phyloP scores from a whole-genome alignment of 768 basidiomycete genomes.

The Suillus subalutaceus region DNA sequence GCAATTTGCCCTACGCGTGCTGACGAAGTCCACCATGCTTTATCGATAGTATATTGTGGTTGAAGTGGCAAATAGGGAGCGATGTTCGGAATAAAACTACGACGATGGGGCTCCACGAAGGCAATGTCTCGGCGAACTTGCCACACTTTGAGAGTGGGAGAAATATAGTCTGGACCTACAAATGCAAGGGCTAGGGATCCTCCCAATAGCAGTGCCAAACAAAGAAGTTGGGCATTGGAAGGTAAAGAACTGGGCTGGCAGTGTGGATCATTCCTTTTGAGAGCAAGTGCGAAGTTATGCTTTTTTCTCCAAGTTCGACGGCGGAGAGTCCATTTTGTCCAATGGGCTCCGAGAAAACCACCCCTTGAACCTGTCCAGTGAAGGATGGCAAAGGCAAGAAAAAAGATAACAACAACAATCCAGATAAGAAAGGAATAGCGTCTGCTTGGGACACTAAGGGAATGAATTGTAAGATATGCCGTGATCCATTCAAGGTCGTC shows the following conservation, averaged over 20 bases:
- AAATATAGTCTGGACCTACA: conserved; percentile 71
- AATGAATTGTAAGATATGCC: conserved; percentile 60
- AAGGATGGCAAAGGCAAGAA: conserved; percentile 42
- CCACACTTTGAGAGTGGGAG: conserved; percentile 51
- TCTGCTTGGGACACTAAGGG: conserved; percentile 52
- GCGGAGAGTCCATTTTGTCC: conserved; percentile 61
- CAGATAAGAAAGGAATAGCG: conserved; percentile 63
- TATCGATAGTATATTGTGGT: conserved; percentile 63
- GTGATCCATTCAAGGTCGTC: conserved; percentile 55
- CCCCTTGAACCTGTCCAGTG: conserved; percentile 46
- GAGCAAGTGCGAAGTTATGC: conserved; percentile 39
- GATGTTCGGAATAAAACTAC: conserved; percentile 26
- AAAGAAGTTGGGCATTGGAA: conserved; percentile 65
- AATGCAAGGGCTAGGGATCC: conserved; percentile 51
- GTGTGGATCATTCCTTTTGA: conserved; percentile 36
- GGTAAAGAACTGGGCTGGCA: conserved; percentile 53
- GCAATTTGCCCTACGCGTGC: conserved; percentile 68
- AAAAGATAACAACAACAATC: conserved; percentile 49
- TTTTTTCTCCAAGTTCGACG: conserved; percentile 61
- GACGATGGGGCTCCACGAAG: conserved; percentile 22
- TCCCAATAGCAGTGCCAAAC: conserved; percentile 46
- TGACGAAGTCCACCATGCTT: conserved; percentile 75
- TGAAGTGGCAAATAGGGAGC: conserved; percentile 40
- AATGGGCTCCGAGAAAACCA: conserved; percentile 51
- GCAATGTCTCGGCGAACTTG: conserved; percentile 31